A percentile compares a stretch with the other conserved stretches of the same genome.
These are phyloP conservation scores for Cladosporium colombiae DNA, from an alignment of 2,329 filamentous ascomycete species.

Conservation along the genomic window DNA sequence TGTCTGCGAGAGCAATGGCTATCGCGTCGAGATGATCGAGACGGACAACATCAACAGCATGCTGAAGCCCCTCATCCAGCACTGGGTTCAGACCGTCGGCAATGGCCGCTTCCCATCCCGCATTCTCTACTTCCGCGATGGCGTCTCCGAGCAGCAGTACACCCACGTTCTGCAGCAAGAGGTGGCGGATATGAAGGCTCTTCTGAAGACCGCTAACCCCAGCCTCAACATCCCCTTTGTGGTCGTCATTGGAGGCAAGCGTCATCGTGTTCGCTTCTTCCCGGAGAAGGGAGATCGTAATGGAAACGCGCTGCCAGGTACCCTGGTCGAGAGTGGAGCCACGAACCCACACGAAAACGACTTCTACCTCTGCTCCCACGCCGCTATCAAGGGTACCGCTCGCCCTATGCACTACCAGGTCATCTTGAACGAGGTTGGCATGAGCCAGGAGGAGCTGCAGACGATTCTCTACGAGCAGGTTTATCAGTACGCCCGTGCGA, in stretches of 20 bases:
- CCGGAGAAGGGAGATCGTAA: constrained; percentile 74
- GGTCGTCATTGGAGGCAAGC: constrained; percentile 86
- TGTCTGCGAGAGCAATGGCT: constrained; percentile 78
- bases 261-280: constrained; percentile 93
- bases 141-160: constrained; percentile 86
- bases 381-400: constrained; percentile 90
- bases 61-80: constrained; percentile 56
- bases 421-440: constrained; percentile 75
- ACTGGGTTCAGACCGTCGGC: constrained; percentile 63
- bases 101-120: constrained; percentile 63
- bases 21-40: constrained; percentile 75
- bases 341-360: constrained; percentile 90
- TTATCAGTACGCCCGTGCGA: constrained; percentile 86
- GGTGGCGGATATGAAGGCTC: constrained; percentile 66
- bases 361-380: constrained; percentile 72
- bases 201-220: constrained; percentile 38
- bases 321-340: constrained; percentile 74
- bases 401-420: constrained; percentile 85
- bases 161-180: constrained; percentile 77
- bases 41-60: constrained; percentile 66
- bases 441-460: constrained; percentile 70
- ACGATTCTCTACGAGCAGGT: constrained; percentile 92
- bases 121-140: constrained; percentile 90
- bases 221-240: constrained; percentile 66
- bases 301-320: constrained; percentile 75